These are phyloP conservation scores for Gnomoniopsis smithogilvyi DNA, from an alignment of 2,329 filamentous ascomycete genomes.

Conservation along the genomic window DNA sequence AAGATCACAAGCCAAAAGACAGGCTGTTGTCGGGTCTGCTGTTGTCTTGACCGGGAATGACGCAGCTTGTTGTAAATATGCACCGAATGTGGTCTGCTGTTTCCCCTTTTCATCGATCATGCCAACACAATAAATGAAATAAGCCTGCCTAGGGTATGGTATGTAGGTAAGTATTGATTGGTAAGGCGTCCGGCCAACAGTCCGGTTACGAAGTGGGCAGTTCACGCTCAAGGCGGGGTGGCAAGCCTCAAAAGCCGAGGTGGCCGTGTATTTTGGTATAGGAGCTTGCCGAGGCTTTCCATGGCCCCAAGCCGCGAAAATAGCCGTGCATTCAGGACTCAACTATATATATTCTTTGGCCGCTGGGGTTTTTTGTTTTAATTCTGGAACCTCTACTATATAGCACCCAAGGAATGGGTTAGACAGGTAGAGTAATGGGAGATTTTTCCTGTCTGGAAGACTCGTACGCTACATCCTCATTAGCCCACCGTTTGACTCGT, in stretches of 20 bases:
- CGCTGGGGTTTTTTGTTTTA: no score
- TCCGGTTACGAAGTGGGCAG: not conserved
- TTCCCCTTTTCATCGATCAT: no score
- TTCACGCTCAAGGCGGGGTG: not conserved
- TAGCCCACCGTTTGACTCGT: not conserved
- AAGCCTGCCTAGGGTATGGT: not conserved
- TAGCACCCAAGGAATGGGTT: not conserved
- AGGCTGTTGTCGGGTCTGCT: not conserved
- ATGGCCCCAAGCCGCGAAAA: not conserved
- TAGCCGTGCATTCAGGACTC: not conserved
- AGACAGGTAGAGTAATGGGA: not conserved
- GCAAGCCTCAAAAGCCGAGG: not conserved
- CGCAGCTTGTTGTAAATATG: not conserved
- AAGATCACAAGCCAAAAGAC: not conserved
- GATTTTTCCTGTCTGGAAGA: constrained; percentile 3
- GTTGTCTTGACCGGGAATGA: not conserved
- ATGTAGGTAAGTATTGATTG: not conserved
- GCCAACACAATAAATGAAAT: not conserved
- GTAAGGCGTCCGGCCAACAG: not conserved
- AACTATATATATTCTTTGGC: no score
- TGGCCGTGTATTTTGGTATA: not conserved
- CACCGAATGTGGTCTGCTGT: no score
- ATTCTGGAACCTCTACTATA: not conserved
- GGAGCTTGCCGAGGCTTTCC: constrained; percentile 7
- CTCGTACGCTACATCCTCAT: constrained; percentile 12